These are phyloP conservation scores for Ogataea methylovora DNA, from an alignment of 805 yeast genomes.

Conservation along the genomic window DNA sequence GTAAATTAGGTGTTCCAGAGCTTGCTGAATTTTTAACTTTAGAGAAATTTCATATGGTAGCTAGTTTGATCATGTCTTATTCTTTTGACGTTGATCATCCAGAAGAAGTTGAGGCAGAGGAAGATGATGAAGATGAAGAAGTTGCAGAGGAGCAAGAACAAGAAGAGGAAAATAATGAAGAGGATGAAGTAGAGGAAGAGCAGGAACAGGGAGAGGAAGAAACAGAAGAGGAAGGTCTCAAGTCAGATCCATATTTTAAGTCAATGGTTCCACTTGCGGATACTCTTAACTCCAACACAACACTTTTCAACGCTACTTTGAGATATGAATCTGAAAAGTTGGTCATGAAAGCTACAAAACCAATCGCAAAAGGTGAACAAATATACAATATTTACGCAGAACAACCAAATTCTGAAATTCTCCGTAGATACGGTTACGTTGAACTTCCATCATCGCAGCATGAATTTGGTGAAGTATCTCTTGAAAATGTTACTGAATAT, in stretches of 20 bases:
- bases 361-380: slow-evolving; percentile 61
- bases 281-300: slow-evolving; percentile 79
- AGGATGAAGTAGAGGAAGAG: slow-evolving; percentile 16
- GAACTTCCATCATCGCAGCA: slow-evolving; percentile 61
- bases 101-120: slow-evolving; percentile 22
- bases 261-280: slow-evolving; percentile 95
- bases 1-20: slow-evolving; percentile 27
- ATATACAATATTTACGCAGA: slow-evolving; percentile 86
- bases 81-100: slow-evolving; percentile 72
- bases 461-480: slow-evolving; percentile 75
- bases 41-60: slow-evolving; percentile 62
- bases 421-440: slow-evolving; percentile 88
- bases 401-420: slow-evolving; percentile 82
- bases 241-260: slow-evolving; percentile 38
- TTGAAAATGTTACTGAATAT: slow-evolving; percentile 32
- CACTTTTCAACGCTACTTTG: slow-evolving; percentile 66
- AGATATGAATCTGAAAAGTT: slow-evolving; percentile 41
- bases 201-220: slow-evolving; percentile 14
- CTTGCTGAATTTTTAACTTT: slow-evolving; percentile 31
- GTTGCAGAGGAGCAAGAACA: slow-evolving; percentile 13
- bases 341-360: slow-evolving; percentile 63
- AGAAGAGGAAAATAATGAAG: slow-evolving; percentile 7
- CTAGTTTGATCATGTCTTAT: slow-evolving; percentile 79
- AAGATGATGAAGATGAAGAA: slow-evolving; percentile 20
- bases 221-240: slow-evolving; percentile 16